Base-by-base conservation (phyloP, 2,329 filamentous ascomycete species). In the Hymenoscyphus fructigenus region DNA sequence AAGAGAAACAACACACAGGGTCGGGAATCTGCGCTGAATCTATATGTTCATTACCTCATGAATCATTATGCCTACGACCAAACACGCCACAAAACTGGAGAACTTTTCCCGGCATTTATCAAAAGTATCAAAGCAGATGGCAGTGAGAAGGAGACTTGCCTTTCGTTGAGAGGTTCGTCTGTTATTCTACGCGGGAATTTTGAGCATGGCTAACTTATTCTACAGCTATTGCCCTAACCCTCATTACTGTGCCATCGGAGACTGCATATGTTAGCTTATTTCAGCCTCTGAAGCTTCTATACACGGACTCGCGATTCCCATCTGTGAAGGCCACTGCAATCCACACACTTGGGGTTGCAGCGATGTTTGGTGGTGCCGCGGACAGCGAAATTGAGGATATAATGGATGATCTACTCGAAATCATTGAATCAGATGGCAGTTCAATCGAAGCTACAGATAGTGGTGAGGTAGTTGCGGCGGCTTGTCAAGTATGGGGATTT, bases 401-500 rank as follows among this genome's bases (percentile, higher is more conserved):
- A 63, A 89, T 91, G 87, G 83, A 84, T 0, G 85, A 86, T 61
- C 79, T 90, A 61, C 78, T 91, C 20, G 88, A 91, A 68, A 88
- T 91, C 59, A 79, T 88, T 36, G 85, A 88, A 58, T 88, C 87
- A 0, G 89, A 92, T 70, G 89, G 89, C 1, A 79, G 83, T 56
- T 85, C 83, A 0, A 79, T 90, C 38, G 85, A 85, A 28, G 88
- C 88, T 4, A 79, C 80, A 47, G 88, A 91, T 68, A 84, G 86
- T 68, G 81, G 81, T 1, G 80, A 81, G 29, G 83, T 88, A 4
- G 88, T 91, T 5, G 81, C 83, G 15, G 88, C 89, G 14, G 87
- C 88, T 2, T 79, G 90, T 7, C 84, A 90, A 73, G 85, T 87
- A 72, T 91, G 88, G 87, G 88, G 88, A 14, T 85, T 89, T 66